phyloP scores from a whole-genome alignment of 2,329 filamentous ascomycete genomes.

The Endocalyx cinctus region DNA sequence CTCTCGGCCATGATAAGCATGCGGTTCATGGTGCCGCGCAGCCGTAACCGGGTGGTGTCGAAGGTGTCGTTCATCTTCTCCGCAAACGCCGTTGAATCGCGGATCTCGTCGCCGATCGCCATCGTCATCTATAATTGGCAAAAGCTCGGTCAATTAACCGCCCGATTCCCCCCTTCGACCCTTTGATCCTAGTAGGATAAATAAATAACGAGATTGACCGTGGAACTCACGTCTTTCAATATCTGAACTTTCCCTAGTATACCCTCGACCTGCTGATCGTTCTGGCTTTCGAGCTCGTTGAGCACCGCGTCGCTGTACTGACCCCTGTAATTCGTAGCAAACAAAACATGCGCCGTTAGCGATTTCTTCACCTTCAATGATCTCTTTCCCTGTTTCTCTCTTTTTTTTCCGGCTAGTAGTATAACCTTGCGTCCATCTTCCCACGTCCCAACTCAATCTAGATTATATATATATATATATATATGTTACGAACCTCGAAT shows the following conservation, averaged over 20 bases:
- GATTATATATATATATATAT: too few species aligned
- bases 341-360: slow-evolving; percentile 1
- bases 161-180: too few species aligned
- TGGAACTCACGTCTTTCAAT: slow-evolving; percentile 72
- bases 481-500: slow-evolving; percentile 54
- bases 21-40: slow-evolving; percentile 91
- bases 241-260: slow-evolving; percentile 85
- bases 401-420: neutral
- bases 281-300: slow-evolving; percentile 92
- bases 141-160: too few species aligned
- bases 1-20: slow-evolving; percentile 95
- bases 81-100: slow-evolving; percentile 79
- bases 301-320: slow-evolving; percentile 92
- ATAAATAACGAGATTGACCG: slow-evolving; percentile 4
- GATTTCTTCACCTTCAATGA: slow-evolving; percentile 1
- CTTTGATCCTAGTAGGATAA: too few species aligned
- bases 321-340: slow-evolving; percentile 49
- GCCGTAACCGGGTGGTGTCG: slow-evolving; percentile 73
- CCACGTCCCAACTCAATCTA: neutral
- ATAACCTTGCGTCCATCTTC: neutral
- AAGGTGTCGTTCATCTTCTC: slow-evolving; percentile 97
- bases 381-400: neutral
- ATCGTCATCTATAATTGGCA: slow-evolving; percentile 76
- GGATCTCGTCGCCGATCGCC: slow-evolving; percentile 92
- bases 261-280: slow-evolving; percentile 84